Evolutionary conservation across 163 green algal species (phyloP), one percentile per base, ranked within the genome.

Genomic region (Scenedesmus sp.): DNA sequence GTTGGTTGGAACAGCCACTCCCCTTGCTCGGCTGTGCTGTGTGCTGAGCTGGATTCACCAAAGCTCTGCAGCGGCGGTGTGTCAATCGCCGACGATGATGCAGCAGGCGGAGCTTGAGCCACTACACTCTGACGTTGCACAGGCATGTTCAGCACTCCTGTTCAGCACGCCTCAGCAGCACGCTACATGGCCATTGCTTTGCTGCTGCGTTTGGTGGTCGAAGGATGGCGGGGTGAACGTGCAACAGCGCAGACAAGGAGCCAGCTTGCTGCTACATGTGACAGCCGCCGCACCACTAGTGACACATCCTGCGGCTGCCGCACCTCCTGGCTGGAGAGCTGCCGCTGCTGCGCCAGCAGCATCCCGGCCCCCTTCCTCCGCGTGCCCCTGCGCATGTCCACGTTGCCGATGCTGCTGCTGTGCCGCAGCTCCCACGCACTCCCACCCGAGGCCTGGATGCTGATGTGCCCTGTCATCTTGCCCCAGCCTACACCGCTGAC

Each of bases 1-100:
- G 37, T 44, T 30, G 81, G 81, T 35, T 61, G 26, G 33, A 42
- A 80, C 18, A 79, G 83, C 83, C 83, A 88, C 35, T 72, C 35
- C n/a, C 80, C 53, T 30, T 20, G 33, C 15, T 88, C 83, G 40
- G 80, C 83, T 37, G 10, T 76, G 65, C 33, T 42, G 35, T 30
- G 16, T 33, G 83, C 33, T 61, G 56, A 15, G 26, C 2, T 4
- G 33, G 56, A 33, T 10, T 70, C n/a, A 18, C 13, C 13, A 7
- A 30, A 82, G 73, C 37, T 44, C 73, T 82, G 73, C 37, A 51
- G 37, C 15, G 35, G 12, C 15, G 72, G 35, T n/a, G 18, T 1
- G 30, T 2, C 70, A 46, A 22, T 33, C 20, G 22, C 9, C 61
- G 16, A 13, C 26, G 22, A 7, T 24, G 33, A 22, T 6, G 70